Evolutionary conservation across 2,329 filamentous ascomycete genomes (phyloP).

Genomic region (Aspergillus luchuensis): DNA sequence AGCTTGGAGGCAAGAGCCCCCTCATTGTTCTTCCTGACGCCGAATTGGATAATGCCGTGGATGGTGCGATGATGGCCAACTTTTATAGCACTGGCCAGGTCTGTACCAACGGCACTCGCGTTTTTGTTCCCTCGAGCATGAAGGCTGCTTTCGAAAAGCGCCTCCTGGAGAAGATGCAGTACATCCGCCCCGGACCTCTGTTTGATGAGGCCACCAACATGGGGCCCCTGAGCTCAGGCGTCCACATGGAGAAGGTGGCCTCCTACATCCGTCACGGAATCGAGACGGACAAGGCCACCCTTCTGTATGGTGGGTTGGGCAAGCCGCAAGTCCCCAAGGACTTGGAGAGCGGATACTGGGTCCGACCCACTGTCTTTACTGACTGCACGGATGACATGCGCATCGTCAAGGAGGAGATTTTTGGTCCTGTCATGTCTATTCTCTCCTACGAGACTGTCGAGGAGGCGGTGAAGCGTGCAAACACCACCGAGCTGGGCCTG

Average conservation of each 20-base stretch:
- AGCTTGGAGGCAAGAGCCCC: conserved; percentile 85
- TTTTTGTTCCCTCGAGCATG: conserved; percentile 72
- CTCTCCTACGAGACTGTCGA: conserved; percentile 71
- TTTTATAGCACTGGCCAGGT: conserved; percentile 91
- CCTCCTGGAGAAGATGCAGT: conserved; percentile 69
- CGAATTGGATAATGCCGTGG: conserved; percentile 75
- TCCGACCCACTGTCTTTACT: conserved; percentile 80
- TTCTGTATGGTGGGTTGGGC: conserved; percentile 71
- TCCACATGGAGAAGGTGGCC: conserved; percentile 76
- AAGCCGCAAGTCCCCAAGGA: conserved; percentile 58
- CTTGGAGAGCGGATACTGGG: conserved; percentile 72
- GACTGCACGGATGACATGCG: conserved; percentile 82
- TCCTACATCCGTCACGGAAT: conserved; percentile 75
- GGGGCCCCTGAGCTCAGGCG: conserved; percentile 75
- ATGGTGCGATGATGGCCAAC: conserved; percentile 91
- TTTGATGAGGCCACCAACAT: conserved; percentile 76
- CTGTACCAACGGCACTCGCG: conserved; percentile 88
- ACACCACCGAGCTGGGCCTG: conserved; percentile 74
- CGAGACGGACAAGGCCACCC: conserved; percentile 69
- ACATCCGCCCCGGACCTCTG: conserved; percentile 71
- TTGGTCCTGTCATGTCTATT: conserved; percentile 83
- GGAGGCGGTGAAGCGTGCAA: conserved; percentile 71
- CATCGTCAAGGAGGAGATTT: conserved; percentile 81
- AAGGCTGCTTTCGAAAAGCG: conserved; percentile 68
- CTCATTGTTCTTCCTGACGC: conserved; percentile 79